A percentile compares a stretch with the other conserved stretches of the same genome.
These are phyloP conservation scores for Aspergillus terreus DNA, from an alignment of 2,329 filamentous ascomycete genomes.

Conservation along the genomic window DNA sequence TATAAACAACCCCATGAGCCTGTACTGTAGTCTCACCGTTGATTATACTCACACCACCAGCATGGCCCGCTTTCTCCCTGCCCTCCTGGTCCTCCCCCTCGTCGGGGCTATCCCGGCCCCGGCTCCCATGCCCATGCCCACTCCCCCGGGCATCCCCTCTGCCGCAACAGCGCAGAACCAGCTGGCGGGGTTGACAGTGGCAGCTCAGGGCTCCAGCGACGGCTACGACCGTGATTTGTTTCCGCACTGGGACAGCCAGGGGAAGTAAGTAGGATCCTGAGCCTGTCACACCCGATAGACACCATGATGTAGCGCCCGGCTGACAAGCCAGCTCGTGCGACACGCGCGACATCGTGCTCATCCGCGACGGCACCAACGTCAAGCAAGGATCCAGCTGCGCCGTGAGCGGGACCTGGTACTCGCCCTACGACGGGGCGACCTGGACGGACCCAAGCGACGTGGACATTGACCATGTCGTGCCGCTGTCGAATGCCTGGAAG, in stretches of 20 bases:
- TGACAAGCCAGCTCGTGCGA: conserved; percentile 57
- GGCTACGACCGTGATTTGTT: conserved; percentile 66
- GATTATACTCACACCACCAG: not conserved
- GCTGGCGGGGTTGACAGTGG: conserved; percentile 58
- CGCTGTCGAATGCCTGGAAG: conserved; percentile 77
- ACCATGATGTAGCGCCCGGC: too few relatives aligned
- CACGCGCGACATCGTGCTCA: conserved; percentile 67
- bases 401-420: conserved; percentile 65
- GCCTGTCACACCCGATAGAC: not conserved
- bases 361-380: conserved; percentile 68
- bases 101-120: conserved; percentile 15
- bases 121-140: conserved; percentile 22
- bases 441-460: conserved; percentile 68
- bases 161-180: conserved; percentile 54
- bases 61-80: conserved; percentile 3
- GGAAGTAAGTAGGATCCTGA: conserved; percentile 36
- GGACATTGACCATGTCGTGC: conserved; percentile 82
- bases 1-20: too few relatives aligned
- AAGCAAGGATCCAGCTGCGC: conserved; percentile 57
- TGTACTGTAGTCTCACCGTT: too few relatives aligned
- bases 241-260: conserved; percentile 63
- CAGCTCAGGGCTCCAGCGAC: conserved; percentile 50
- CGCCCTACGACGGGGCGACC: conserved; percentile 68
- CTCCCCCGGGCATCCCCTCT: conserved; percentile 61
- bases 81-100: conserved; percentile 16